phyloP scores from a whole-genome alignment of 2,329 filamentous ascomycete genomes.

The Neophaeococcomyces aloes region DNA sequence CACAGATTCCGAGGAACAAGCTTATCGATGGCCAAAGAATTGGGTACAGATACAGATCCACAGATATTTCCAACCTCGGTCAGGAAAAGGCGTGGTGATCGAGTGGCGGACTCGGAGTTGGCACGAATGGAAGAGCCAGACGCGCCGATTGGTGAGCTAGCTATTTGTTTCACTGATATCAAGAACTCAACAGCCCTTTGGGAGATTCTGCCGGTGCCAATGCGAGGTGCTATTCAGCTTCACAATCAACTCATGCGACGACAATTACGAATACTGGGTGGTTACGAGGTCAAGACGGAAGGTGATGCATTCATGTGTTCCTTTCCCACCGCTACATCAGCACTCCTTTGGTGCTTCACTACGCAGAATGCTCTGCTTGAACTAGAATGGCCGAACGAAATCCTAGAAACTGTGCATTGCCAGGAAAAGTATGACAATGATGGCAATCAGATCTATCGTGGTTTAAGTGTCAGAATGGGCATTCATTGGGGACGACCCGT shows the following conservation, averaged over 20 bases:
- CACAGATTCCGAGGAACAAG: slow-evolving; percentile 67
- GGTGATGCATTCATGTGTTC: slow-evolving; percentile 99
- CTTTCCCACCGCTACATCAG: slow-evolving; percentile 90
- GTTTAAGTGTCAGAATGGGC: slow-evolving; percentile 92
- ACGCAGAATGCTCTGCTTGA: slow-evolving; percentile 82
- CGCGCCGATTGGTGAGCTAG: slow-evolving; percentile 78
- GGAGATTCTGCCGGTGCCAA: slow-evolving; percentile 90
- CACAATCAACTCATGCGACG: slow-evolving; percentile 96
- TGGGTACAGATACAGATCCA: slow-evolving; percentile 47
- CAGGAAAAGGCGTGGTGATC: slow-evolving; percentile 39
- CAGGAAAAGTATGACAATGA: slow-evolving; percentile 75
- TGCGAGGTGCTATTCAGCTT: slow-evolving; percentile 92
- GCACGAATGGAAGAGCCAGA: slow-evolving; percentile 84
- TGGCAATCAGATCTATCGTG: slow-evolving; percentile 81
- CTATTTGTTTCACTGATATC: slow-evolving; percentile 96
- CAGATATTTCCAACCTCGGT: slow-evolving; percentile 50
- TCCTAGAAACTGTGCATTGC: slow-evolving; percentile 75
- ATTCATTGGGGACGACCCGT: slow-evolving; percentile 93
- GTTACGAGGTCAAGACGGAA: slow-evolving; percentile 99
- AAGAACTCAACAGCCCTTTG: slow-evolving; percentile 94
- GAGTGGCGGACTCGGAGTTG: slow-evolving; percentile 70
- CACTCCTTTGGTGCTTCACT: slow-evolving; percentile 90
- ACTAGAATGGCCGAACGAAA: slow-evolving; percentile 85
- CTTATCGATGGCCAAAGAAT: slow-evolving; percentile 71
- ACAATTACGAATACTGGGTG: slow-evolving; percentile 83